These are phyloP conservation scores for Dacryopinax spathularia DNA, from an alignment of 768 basidiomycete genomes.

Conservation along the genomic window DNA sequence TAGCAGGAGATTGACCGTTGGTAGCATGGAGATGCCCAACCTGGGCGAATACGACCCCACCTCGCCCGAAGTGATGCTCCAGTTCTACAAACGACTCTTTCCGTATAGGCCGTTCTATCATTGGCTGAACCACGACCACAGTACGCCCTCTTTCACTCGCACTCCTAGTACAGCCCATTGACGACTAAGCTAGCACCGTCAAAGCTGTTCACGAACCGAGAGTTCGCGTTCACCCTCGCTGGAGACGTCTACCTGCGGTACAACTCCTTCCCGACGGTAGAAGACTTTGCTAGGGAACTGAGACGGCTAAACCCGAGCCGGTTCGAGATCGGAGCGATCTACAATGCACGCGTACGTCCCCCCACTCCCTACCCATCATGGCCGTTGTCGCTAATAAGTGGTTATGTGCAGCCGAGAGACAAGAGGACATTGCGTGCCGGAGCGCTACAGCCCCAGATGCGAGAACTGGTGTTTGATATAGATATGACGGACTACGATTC, in stretches of 20 bases:
- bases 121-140: constrained; percentile 89
- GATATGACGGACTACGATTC: constrained; percentile 99
- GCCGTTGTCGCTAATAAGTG: no score
- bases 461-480: constrained; percentile 98
- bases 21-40: not conserved
- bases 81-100: constrained; percentile 81
- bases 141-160: constrained; percentile 10
- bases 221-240: constrained; percentile 85
- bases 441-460: constrained; percentile 55
- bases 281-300: constrained; percentile 86
- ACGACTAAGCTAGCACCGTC: constrained; percentile 28
- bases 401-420: constrained; percentile 57
- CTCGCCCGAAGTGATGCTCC: constrained; percentile 51
- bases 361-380: not conserved
- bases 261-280: constrained; percentile 70
- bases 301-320: constrained; percentile 74
- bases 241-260: constrained; percentile 91
- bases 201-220: constrained; percentile 78
- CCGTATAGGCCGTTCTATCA: constrained; percentile 87
- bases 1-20: not conserved
- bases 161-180: constrained; percentile 11
- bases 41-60: constrained; percentile 18
- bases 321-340: constrained; percentile 94
- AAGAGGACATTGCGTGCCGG: constrained; percentile 64
- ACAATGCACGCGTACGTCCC: constrained; percentile 62